These are phyloP conservation scores for Metarhizium album DNA, from an alignment of 2,329 filamentous ascomycete species.

Conservation along the genomic window DNA sequence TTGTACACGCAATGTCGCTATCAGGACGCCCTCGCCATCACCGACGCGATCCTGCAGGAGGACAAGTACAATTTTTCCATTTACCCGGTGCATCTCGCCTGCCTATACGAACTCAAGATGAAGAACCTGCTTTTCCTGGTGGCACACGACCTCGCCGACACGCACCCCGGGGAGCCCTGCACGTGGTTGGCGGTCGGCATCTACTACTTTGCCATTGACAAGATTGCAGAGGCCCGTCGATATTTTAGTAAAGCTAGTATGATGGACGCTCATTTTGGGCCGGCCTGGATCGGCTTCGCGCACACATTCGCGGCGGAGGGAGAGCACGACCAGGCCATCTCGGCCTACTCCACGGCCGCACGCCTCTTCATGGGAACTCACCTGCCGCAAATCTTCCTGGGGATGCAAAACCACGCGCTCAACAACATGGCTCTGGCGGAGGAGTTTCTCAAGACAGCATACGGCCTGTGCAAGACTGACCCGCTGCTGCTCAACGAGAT, in stretches of 20 bases:
- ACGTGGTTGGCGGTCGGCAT: conserved; percentile 91
- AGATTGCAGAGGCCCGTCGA: conserved; percentile 83
- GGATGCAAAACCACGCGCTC: conserved; percentile 95
- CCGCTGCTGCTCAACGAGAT: conserved; percentile 91
- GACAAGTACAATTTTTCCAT: conserved; percentile 85
- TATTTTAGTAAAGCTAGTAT: conserved; percentile 97
- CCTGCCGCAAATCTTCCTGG: conserved; percentile 86
- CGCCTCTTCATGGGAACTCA: conserved; percentile 95
- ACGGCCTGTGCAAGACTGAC: conserved; percentile 71
- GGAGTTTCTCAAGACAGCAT: conserved; percentile 87
- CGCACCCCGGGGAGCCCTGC: conserved; percentile 80
- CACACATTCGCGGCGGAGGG: conserved; percentile 97
- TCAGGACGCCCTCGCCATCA: conserved; percentile 74
- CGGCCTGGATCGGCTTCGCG: conserved; percentile 97
- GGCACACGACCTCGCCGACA: conserved; percentile 84
- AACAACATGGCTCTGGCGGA: conserved; percentile 91
- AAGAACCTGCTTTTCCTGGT: conserved; percentile 87
- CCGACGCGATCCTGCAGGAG: conserved; percentile 66
- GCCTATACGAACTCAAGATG: conserved; percentile 75
- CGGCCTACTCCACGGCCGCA: conserved; percentile 91
- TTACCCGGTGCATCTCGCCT: conserved; percentile 85
- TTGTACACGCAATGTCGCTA: conserved; percentile 93
- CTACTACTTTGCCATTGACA: conserved; percentile 84
- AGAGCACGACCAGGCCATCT: conserved; percentile 96
- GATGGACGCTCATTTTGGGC: conserved; percentile 94